phyloP scores from a whole-genome alignment of 345 rosid species.

The Hibiscus mutabilis region DNA sequence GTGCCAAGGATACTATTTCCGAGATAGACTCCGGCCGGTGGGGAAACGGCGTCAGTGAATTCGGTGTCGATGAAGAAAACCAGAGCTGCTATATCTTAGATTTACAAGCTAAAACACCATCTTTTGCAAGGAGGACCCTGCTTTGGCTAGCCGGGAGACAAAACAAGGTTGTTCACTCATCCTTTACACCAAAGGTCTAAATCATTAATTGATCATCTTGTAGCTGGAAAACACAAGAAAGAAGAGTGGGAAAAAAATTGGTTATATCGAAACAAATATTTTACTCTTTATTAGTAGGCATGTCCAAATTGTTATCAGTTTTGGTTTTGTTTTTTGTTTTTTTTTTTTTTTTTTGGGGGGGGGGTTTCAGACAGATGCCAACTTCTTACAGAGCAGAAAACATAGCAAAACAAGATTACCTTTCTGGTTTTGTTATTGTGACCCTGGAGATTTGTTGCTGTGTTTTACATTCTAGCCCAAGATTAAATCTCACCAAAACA shows the following conservation, averaged over 20 bases:
- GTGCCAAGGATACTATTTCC: constrained; percentile 26
- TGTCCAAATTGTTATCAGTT: not conserved
- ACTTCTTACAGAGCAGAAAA: not conserved
- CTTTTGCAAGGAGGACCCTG: constrained; percentile 90
- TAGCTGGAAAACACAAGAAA: not conserved
- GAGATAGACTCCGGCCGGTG: constrained; percentile 36
- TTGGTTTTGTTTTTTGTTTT: not conserved
- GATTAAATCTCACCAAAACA: not conserved
- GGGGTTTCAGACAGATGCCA: not conserved
- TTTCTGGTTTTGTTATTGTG: not conserved
- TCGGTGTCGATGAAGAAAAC: constrained; percentile 35
- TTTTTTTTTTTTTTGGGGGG: no score
- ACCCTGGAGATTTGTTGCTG: not conserved
- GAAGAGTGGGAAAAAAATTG: not conserved
- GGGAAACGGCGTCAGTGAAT: constrained; percentile 32
- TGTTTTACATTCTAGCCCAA: no score
- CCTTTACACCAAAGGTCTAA: constrained; percentile 45
- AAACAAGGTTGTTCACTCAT: constrained; percentile 88
- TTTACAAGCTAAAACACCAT: constrained; percentile 58
- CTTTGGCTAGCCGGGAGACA: constrained; percentile 86
- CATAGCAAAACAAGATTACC: not conserved
- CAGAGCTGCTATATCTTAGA: constrained; percentile 36
- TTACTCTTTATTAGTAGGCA: not conserved
- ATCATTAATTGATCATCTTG: constrained; percentile 17
- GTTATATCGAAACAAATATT: not conserved